phyloP scores from a whole-genome alignment of 169 alveolate genomes.

The Eimeria brunetti region DNA sequence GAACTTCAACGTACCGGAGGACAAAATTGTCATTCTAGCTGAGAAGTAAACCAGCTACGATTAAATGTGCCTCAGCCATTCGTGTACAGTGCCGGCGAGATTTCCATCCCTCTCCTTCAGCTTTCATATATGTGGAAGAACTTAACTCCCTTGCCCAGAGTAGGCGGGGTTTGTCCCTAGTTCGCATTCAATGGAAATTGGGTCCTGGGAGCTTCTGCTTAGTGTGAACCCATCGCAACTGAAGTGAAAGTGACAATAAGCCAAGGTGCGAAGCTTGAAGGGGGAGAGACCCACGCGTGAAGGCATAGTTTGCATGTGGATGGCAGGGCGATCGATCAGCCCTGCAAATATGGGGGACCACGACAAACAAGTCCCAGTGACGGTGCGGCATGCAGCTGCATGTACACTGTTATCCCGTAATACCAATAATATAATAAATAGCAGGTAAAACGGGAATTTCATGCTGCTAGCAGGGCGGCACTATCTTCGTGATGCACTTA shows the following conservation, averaged over 20 bases:
- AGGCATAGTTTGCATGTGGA: background rate
- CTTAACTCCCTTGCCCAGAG: background rate
- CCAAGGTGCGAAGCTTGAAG: background rate
- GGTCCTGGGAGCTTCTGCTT: background rate
- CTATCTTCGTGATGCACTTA: background rate
- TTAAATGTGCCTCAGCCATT: background rate
- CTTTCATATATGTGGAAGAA: background rate
- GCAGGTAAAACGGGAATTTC: background rate
- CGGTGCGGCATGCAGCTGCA: background rate
- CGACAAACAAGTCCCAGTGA: background rate
- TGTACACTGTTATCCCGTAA: background rate
- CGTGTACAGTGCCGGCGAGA: background rate
- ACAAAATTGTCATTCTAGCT: constrained; percentile 32
- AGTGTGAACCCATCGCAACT: background rate
- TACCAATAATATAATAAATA: too few relatives aligned
- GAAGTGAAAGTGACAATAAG: too few relatives aligned
- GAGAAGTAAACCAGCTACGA: constrained; percentile 17
- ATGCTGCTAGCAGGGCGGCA: background rate
- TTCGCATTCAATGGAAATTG: background rate
- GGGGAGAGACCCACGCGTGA: background rate
- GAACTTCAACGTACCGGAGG: constrained; percentile 37
- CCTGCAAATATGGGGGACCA: background rate
- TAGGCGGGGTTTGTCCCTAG: background rate
- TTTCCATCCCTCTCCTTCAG: background rate
- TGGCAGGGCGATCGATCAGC: background rate